Evolutionary conservation across 441 rosid genomes (phyloP), one percentile per base, ranked within the genome.

Genomic region (Dalechampia spathulata): DNA sequence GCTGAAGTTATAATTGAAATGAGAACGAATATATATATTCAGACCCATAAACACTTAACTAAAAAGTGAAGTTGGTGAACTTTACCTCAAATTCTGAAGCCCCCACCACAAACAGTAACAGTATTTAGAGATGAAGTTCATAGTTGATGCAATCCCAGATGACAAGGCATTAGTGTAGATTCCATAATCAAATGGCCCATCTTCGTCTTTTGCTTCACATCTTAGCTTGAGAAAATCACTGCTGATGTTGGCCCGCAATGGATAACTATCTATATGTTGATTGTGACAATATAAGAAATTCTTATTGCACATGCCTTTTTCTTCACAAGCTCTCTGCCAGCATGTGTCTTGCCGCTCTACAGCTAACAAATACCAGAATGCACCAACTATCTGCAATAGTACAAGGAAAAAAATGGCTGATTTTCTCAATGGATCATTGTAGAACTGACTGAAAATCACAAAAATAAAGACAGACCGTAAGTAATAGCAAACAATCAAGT

Each of bases 71-170:
- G n/a, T n/a, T n/a, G n/a, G n/a, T n/a, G n/a, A 21, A 14, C 47
- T 32, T 58, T 67, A 93, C 99, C 99, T 93, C 62, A 93, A 78
- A 74, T 93, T 93, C 75, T 90, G 96, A 47, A 93, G 87, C 15
- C 99, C 99, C 99, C 97, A 93, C 99, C 99, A 93, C 58, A 93
- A 74, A 68, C 94, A 93, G 59, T 78, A 93, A 70, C 84, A 85
- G 63, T 78, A 93, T 50, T 93, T 93, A 0, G 96, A 45, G 36
- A 90, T 42, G 66, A 93, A 93, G 28, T 80, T 79, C 70, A 63
- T 68, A 26, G 89, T 79, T 36, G 96, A 77, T 58, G 81, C 87
- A 65, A 90, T 69, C n/a, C 75, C 83, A 46, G 96, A 87, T 36
- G 93, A 70, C 57, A 93, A 57, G 22, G 92, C 97, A 12, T 74